These are phyloP conservation scores for Flaveria ramosissima DNA, from an alignment of 129 eudicot species.

Conservation along the genomic window DNA sequence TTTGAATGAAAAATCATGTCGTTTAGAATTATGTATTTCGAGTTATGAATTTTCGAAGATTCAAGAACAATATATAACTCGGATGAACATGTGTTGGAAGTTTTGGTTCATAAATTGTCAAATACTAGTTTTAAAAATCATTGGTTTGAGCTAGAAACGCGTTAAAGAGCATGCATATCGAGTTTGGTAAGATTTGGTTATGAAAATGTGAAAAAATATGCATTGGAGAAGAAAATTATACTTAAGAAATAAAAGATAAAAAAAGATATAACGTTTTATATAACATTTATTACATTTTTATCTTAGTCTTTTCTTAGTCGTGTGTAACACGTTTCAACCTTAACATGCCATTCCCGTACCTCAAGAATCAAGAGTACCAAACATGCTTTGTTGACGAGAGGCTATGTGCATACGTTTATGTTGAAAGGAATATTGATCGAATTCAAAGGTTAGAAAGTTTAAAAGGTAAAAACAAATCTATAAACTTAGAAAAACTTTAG, in stretches of 20 bases:
- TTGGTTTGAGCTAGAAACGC: no score
- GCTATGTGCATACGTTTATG: constrained; percentile 9
- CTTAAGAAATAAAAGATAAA: neutral
- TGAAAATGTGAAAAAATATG: no score
- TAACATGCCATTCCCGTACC: constrained; percentile 16
- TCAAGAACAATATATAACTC: no score
- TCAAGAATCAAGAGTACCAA: neutral
- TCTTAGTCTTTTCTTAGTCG: neutral
- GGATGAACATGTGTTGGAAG: no score
- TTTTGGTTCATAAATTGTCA: no score
- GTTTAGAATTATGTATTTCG: no score
- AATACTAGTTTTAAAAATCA: no score
- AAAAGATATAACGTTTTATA: neutral
- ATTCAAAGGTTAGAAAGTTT: constrained; percentile 14
- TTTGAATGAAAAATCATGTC: no score
- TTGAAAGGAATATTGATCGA: constrained; percentile 25
- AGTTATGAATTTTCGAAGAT: no score
- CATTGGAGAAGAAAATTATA: no score
- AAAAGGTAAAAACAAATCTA: neutral
- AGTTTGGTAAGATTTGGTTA: no score
- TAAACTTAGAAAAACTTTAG: neutral
- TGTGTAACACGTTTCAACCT: neutral
- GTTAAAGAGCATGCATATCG: no score
- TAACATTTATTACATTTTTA: neutral
- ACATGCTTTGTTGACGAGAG: constrained; percentile 29